These are phyloP conservation scores for Cladophialophora immunda DNA, from an alignment of 2,329 filamentous ascomycete species.

Conservation along the genomic window DNA sequence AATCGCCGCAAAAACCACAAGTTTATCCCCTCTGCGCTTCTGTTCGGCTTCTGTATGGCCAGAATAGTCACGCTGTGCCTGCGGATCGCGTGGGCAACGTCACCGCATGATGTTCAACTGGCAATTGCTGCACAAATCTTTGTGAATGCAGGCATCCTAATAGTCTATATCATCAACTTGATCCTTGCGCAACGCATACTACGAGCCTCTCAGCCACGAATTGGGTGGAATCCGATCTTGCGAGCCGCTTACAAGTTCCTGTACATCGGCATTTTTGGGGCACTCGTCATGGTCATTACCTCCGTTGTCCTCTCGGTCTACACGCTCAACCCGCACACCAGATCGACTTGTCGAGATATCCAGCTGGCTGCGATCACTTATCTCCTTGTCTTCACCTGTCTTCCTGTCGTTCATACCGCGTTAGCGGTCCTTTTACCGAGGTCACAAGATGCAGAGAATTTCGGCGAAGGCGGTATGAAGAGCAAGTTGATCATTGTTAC, in stretches of 20 bases:
- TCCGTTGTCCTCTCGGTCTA: slow-evolving; percentile 73
- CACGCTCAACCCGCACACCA: slow-evolving; percentile 64
- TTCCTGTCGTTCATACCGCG: slow-evolving; percentile 68
- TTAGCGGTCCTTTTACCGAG: slow-evolving; percentile 58
- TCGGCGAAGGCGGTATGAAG: slow-evolving; percentile 72
- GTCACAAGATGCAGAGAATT: slow-evolving; percentile 61
- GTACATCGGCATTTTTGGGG: slow-evolving; percentile 65
- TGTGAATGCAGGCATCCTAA: slow-evolving; percentile 75
- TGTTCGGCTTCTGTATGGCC: slow-evolving; percentile 61
- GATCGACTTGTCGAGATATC: slow-evolving; percentile 65
- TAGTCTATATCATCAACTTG: slow-evolving; percentile 81
- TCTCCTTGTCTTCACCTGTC: slow-evolving; percentile 71
- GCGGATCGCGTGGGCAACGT: slow-evolving; percentile 64
- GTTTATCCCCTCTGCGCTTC: slow-evolving; percentile 56
- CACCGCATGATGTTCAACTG: slow-evolving; percentile 54
- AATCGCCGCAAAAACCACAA: slow-evolving; percentile 57
- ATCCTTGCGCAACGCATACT: slow-evolving; percentile 79
- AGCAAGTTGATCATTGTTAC: slow-evolving; percentile 73
- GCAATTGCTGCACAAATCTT: slow-evolving; percentile 72
- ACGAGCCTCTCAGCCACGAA: slow-evolving; percentile 72
- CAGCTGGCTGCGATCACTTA: slow-evolving; percentile 70
- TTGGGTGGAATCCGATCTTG: slow-evolving; percentile 72
- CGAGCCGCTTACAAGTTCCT: slow-evolving; percentile 64
- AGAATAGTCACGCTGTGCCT: slow-evolving; percentile 56
- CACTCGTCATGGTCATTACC: slow-evolving; percentile 73